Evolutionary conservation across 805 yeast species (phyloP).

Genomic region (Hanseniaspora valbyensis): DNA sequence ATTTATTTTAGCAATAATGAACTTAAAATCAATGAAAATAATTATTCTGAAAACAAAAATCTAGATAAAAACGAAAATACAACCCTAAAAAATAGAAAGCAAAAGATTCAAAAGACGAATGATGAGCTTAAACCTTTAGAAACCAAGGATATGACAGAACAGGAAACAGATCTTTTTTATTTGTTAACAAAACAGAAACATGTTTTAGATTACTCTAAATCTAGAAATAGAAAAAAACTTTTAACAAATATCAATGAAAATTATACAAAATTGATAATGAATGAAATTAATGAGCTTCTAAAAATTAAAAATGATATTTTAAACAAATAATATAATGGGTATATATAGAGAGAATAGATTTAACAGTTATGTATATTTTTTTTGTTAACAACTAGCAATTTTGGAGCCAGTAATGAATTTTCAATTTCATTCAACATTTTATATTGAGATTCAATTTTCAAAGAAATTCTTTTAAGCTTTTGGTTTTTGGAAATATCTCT

Average conservation of each 20-base stretch:
- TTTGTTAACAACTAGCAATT: background rate
- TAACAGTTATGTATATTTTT: background rate
- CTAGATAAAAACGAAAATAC: background rate
- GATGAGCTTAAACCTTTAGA: background rate
- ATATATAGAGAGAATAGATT: background rate
- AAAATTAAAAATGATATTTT: background rate
- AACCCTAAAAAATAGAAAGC: background rate
- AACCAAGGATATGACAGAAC: background rate
- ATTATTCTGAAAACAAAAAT: background rate
- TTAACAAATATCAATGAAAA: background rate
- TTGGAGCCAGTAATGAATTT: background rate
- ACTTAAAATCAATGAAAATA: background rate
- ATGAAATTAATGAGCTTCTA: background rate
- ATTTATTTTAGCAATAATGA: background rate
- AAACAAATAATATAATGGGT: background rate
- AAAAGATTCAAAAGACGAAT: background rate
- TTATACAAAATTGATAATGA: background rate
- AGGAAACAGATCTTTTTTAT: background rate
- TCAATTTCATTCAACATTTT: conserved; percentile 1
- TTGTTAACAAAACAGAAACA: background rate
- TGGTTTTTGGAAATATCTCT: background rate
- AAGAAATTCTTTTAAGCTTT: background rate
- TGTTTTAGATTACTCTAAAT: conserved; percentile 3
- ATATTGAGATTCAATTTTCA: conserved; percentile 1
- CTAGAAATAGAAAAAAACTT: background rate